Evolutionary conservation across 2,329 filamentous ascomycete species (phyloP), one percentile per base, ranked within the genome.

Genomic region (Metarhizium guizhouense): DNA sequence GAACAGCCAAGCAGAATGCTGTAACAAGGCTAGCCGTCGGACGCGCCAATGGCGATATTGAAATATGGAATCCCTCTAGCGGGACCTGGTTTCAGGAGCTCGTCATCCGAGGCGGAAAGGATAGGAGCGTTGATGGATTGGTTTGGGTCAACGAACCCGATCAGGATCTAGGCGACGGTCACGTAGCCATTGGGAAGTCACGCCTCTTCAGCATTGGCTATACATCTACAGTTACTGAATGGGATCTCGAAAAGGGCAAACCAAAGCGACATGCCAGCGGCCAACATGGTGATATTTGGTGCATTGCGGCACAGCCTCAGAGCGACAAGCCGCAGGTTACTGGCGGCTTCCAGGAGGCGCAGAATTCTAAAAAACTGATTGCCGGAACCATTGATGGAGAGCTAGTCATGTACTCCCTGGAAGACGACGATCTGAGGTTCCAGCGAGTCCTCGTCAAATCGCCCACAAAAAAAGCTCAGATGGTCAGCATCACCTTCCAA

Each of bases 271-370:
- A 95, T 70, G 90, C 90, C 18, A 91, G 88, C 64, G 94, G 93
- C 49, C 95, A 95, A 70, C 90, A 95, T 70, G 92, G 91, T 61
- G 92, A 96, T 66, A 93, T 97, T 59, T 99, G 94, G 94, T 97
- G 93, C 72, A 82, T 99, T 64, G 90, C 89, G 57, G 88, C 87
- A 14, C 93, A 96, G 72, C 94, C 93, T 3, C 76, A 59, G 3
- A 60, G 54, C n/a, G 36, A 55, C 6, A 34, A 55, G 10, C 56
- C 57, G 20, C 60, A 59, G 13, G 29, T 63, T 25, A 57, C 54
- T 20, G 48, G 42, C 25, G 16, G 34, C 42, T 6, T 56, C 4
- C 43, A 55, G 13, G 68, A 69, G 25, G 52, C 75, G 74, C 67
- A 71, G 52, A 65, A 64, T 54, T 70, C 72, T 42, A 74, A 70